phyloP scores from a whole-genome alignment of 75 land plant species.

The Azolla pinnata region DNA sequence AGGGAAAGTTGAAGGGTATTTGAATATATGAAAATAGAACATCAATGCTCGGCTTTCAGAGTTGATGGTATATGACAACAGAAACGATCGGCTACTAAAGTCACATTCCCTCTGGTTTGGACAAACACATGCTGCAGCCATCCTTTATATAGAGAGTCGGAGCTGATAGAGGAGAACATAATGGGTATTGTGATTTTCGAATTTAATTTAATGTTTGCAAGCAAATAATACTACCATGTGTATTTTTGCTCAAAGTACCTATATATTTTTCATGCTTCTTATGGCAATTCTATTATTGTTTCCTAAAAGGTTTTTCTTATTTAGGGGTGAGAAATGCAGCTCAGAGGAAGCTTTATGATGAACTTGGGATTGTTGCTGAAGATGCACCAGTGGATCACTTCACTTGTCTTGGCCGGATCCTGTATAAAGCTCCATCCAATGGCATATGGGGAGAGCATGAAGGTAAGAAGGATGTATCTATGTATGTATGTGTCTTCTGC shows the following conservation, averaged over 20 bases:
- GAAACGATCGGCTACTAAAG: constrained; percentile 98
- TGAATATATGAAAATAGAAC: too few relatives aligned
- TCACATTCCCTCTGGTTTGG: constrained; percentile 97
- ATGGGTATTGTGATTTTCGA: too few relatives aligned
- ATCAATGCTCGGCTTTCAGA: too few relatives aligned
- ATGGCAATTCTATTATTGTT: too few relatives aligned
- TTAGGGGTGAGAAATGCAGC: constrained; percentile 99
- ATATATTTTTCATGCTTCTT: too few relatives aligned
- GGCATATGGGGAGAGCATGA: constrained; percentile 99
- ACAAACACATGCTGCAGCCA: constrained; percentile 99
- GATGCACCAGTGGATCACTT: constrained; percentile 92
- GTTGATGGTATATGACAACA: too few relatives aligned
- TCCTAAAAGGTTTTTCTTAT: too few relatives aligned
- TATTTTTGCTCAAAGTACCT: too few relatives aligned
- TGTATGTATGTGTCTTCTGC: too few relatives aligned
- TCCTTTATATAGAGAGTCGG: constrained; percentile 91
- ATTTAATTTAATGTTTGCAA: too few relatives aligned
- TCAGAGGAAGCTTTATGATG: constrained; percentile 93
- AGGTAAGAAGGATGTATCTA: constrained; percentile 49
- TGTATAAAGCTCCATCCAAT: constrained; percentile 97
- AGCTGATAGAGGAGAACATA: constrained; percentile 69
- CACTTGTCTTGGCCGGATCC: constrained; percentile 77
- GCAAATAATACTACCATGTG: too few relatives aligned
- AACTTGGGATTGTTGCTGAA: constrained; percentile 78
- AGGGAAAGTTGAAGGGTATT: too few relatives aligned